These are phyloP conservation scores for Oryza coarctata DNA, from an alignment of 176 grass and related monocot genomes.

Conservation along the genomic window DNA sequence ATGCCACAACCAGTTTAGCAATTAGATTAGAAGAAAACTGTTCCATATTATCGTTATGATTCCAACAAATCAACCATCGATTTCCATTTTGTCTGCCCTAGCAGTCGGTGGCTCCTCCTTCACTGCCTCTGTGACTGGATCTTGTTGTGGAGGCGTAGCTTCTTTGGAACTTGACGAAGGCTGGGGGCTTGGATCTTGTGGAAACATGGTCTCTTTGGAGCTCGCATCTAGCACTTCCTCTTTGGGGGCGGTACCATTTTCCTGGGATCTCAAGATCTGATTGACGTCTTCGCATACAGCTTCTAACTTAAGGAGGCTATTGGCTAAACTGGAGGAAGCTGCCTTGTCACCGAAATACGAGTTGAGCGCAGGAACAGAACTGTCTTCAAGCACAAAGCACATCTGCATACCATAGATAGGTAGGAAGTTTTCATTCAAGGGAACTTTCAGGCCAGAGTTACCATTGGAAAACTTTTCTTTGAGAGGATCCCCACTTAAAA, in stretches of 20 bases:
- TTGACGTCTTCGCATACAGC: slow-evolving; percentile 46
- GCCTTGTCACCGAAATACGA: slow-evolving; percentile 61
- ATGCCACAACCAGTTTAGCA: neutral
- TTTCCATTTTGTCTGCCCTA: slow-evolving; percentile 27
- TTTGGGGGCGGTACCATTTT: slow-evolving; percentile 25
- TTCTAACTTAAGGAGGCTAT: slow-evolving; percentile 58
- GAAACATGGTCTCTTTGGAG: slow-evolving; percentile 1
- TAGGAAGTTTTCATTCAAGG: neutral
- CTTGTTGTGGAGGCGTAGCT: neutral
- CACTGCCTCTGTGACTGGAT: neutral
- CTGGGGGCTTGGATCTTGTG: neutral
- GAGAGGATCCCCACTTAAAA: neutral
- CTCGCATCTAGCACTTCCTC: slow-evolving; percentile 17
- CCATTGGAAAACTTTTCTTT: neutral
- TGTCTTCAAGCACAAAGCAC: slow-evolving; percentile 70
- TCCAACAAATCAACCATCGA: slow-evolving; percentile 29
- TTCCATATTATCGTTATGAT: neutral
- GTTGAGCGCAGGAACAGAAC: slow-evolving; percentile 46
- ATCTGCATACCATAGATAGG: slow-evolving; percentile 53
- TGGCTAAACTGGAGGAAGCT: slow-evolving; percentile 51
- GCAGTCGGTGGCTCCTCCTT: neutral
- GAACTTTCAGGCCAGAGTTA: neutral
- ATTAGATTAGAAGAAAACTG: neutral
- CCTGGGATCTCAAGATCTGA: slow-evolving; percentile 42
- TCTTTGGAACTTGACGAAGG: neutral